Evolutionary conservation across 441 rosid genomes (phyloP).

Genomic region (Corymbia citriodora): DNA sequence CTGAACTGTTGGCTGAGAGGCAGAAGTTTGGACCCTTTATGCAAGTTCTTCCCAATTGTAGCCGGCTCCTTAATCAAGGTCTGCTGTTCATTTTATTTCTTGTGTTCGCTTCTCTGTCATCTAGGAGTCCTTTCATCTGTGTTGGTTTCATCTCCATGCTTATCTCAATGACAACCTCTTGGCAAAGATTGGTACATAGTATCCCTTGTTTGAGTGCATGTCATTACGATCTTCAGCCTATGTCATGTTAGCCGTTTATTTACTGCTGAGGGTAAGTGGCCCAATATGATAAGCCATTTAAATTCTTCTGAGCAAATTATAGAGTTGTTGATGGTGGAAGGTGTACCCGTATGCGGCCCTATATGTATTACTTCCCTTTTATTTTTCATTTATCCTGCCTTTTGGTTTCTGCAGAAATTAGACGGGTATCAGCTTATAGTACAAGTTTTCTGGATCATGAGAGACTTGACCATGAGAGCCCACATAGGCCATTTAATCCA

Average conservation of each 20-base stretch:
- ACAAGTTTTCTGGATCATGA: constrained; percentile 62
- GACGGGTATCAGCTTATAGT: constrained; percentile 45
- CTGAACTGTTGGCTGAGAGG: constrained; percentile 85
- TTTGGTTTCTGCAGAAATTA: constrained; percentile 57
- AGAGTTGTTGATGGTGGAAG: not conserved
- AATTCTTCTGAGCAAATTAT: not conserved
- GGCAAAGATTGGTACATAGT: not conserved
- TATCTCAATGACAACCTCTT: not conserved
- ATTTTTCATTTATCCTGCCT: not conserved
- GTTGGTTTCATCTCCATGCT: not conserved
- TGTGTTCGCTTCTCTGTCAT: not conserved
- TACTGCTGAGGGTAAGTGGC: not conserved
- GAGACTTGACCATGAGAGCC: constrained; percentile 79
- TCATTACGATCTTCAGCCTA: not conserved
- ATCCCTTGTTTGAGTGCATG: not conserved
- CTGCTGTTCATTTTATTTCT: constrained; percentile 8
- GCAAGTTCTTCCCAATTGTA: constrained; percentile 68
- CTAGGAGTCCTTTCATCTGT: not conserved
- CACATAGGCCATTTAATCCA: constrained; percentile 70
- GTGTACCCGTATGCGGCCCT: not conserved
- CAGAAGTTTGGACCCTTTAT: constrained; percentile 76
- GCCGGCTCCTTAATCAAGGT: constrained; percentile 88
- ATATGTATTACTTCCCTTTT: not conserved
- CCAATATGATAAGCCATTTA: not conserved
- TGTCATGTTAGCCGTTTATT: not conserved